Evolutionary conservation across 2,329 filamentous ascomycete genomes (phyloP), one percentile per base, ranked within the genome.

Genomic region (Xenoacremonium recifei): DNA sequence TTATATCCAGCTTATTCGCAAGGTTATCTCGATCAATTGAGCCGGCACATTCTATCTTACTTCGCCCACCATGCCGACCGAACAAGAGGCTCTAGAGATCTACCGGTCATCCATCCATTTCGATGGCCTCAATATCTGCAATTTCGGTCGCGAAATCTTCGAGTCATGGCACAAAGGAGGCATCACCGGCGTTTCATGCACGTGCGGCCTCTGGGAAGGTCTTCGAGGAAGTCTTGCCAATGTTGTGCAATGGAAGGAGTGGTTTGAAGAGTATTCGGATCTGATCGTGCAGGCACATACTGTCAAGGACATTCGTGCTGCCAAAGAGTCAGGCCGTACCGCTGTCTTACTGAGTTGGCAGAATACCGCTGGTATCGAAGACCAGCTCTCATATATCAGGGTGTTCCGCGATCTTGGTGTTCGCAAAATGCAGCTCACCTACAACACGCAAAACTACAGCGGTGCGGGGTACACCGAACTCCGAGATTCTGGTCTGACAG

Each of bases 371-470:
- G 66, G 65, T 4, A 69, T 69, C 40, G 65, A 69, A 45, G 60
- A 70, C 44, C 57, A 62, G 35, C 51, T 66, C 16, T 53, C 66
- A 35, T 66, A 68, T 45, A 48, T 69, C 11, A 50, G 66, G 9
- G 61, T 70, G 4, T 69, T 69, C 49, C 57, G 63, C 13, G 65
- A 69, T 38, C 50, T 69, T 13, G 66, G 65, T 21, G 65, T 70
- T 7, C 58, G 61, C 13, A 68, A 69, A 47, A 69, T 69, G 66
- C 66, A 69, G 48, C 55, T 70, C 34, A 69, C 66, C 2, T 69
- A 68, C 56, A 70, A 69, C 40, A 67, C 65, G 5, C 64, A 69
- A 34, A 69, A 69, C 47, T 69, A 69, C 54, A 64, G 61, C 6
- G 65, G 66, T 6, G 60, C 64, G 2, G 65, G 66, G 1, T 69